A percentile compares a stretch with the other conserved stretches of the same genome.
Conservation (phyloP, 2,329 filamentous ascomycete species). For the Pyrenophora seminiperda region DNA sequence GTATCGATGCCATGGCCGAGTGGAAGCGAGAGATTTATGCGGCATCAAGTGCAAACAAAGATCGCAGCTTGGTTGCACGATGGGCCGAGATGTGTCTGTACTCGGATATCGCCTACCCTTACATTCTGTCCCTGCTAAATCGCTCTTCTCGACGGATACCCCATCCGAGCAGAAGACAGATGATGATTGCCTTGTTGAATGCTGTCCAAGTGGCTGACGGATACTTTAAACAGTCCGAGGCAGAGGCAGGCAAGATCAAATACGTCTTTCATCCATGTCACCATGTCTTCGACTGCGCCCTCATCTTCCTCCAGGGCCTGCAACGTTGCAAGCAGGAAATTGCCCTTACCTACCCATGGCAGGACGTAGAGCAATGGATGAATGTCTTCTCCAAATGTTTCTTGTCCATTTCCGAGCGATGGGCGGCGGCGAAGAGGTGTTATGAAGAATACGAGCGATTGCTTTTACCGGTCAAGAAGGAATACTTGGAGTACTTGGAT, state of each 20-base stretch:
- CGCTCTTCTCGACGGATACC: slow-evolving; percentile 37
- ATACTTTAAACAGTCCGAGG: slow-evolving; percentile 42
- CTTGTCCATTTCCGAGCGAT: slow-evolving; percentile 42
- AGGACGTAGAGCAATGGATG: slow-evolving; percentile 40
- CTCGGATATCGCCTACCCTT: slow-evolving; percentile 41
- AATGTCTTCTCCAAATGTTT: slow-evolving; percentile 41
- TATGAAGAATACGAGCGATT: slow-evolving; percentile 43
- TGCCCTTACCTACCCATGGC: slow-evolving; percentile 31
- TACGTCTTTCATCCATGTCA: slow-evolving; percentile 48
- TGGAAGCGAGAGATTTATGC: slow-evolving; percentile 41
- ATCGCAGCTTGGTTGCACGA: slow-evolving; percentile 30
- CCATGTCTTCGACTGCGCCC: slow-evolving; percentile 42
- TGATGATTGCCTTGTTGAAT: slow-evolving; percentile 35
- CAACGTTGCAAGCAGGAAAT: slow-evolving; percentile 41
- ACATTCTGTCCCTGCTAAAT: slow-evolving; percentile 39
- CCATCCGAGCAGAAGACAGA: slow-evolving; percentile 33
- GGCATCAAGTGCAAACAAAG: slow-evolving; percentile 35
- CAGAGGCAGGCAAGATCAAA: slow-evolving; percentile 44
- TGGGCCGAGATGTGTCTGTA: slow-evolving; percentile 47
- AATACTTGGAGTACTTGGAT: slow-evolving; percentile 40
- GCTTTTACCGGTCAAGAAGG: slow-evolving; percentile 38
- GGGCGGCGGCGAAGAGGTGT: slow-evolving; percentile 42
- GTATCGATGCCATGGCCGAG: slow-evolving; percentile 32
- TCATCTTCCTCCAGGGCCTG: slow-evolving; percentile 41
- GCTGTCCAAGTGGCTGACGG: slow-evolving; percentile 42